These are phyloP conservation scores for Sphaerobolus stellatus DNA, from an alignment of 1,284 basidiomycete genomes.

Conservation along the genomic window DNA sequence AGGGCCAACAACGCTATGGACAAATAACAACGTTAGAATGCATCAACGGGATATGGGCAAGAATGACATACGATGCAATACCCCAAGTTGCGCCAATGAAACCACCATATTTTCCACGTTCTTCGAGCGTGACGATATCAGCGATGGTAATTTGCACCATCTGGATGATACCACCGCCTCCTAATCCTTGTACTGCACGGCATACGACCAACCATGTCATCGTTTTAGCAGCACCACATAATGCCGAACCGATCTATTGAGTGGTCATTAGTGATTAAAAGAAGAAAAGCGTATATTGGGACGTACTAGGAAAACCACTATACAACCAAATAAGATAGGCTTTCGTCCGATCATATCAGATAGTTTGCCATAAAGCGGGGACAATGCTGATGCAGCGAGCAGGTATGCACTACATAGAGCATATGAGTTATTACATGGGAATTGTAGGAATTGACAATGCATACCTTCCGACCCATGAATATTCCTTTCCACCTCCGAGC, in stretches of 20 bases:
- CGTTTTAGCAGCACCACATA: conserved; percentile 51
- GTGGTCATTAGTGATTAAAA: conserved; percentile 10
- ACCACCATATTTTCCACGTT: conserved; percentile 72
- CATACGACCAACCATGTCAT: conserved; percentile 48
- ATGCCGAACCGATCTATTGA: conserved; percentile 38
- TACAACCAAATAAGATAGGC: conserved; percentile 37
- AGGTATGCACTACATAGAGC: conserved; percentile 52
- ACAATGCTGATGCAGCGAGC: conserved; percentile 57
- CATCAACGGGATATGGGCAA: neutral
- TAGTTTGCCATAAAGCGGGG: conserved; percentile 75
- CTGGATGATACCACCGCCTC: conserved; percentile 44
- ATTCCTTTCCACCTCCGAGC: conserved; percentile 65
- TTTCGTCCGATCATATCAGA: conserved; percentile 59
- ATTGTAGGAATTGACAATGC: conserved; percentile 12
- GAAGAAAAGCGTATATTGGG: conserved; percentile 1
- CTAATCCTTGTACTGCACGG: conserved; percentile 53
- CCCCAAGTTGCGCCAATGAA: conserved; percentile 80
- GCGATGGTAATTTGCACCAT: conserved; percentile 39
- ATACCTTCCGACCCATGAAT: conserved; percentile 77
- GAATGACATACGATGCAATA: conserved; percentile 42
- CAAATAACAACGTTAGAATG: conserved; percentile 8
- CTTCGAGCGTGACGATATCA: conserved; percentile 33
- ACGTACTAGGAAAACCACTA: conserved; percentile 40
- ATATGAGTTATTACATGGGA: neutral
- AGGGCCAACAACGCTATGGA: conserved; percentile 67